Evolutionary conservation across 2,329 filamentous ascomycete genomes (phyloP), one percentile per base, ranked within the genome.

Genomic region (Phialophora expanda): DNA sequence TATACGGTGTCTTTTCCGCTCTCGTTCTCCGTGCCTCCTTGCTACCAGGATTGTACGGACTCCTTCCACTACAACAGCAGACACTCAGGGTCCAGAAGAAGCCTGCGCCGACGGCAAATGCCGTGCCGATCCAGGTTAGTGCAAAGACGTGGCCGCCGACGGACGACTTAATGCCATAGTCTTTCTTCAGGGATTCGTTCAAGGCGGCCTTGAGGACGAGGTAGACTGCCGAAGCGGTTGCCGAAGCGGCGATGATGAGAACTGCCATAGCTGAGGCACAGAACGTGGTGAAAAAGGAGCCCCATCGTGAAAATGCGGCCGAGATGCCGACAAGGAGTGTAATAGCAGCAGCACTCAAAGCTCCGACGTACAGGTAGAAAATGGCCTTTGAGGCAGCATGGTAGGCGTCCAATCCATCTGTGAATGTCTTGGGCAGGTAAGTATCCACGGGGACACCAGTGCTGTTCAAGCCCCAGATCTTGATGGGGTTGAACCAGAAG

Each of bases 51-150:
- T 75, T 72, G 68, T 81, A 79, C 61, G 75, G 76, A 69, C 79
- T 80, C 74, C 84, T 83, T 55, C 92, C 91, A 72, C 86, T 88
- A 84, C 93, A 97, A 87, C 93, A 98, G 89, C 94, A 98, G 74
- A 90, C 86, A 78, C 89, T 92, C 78, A 96, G 87, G 75, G 93
- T 81, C 94, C 95, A 98, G 89, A 98, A 97, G 76, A 97, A 80
- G 70, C 86, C 87, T 7, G 90, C 89, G 50, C 78, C 91, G 38
- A 95, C 76, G 68, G 90, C 89, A 76, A 96, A 93, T 30, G 86
- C 90, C 46, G 89, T 89, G 51, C 89, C 89, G 66, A 98, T 83
- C 92, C 93, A 97, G 73, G 90, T 86, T 22, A 88, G 80, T 41
- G 84, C 84, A 62, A 95, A 87, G 81, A 90, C 94, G 66, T 83